Percentiles rank a stretch among this genome's conserved stretches.
Evolutionary conservation across 768 basidiomycete genomes (phyloP).

Genomic region (Psilocybe azurescens): DNA sequence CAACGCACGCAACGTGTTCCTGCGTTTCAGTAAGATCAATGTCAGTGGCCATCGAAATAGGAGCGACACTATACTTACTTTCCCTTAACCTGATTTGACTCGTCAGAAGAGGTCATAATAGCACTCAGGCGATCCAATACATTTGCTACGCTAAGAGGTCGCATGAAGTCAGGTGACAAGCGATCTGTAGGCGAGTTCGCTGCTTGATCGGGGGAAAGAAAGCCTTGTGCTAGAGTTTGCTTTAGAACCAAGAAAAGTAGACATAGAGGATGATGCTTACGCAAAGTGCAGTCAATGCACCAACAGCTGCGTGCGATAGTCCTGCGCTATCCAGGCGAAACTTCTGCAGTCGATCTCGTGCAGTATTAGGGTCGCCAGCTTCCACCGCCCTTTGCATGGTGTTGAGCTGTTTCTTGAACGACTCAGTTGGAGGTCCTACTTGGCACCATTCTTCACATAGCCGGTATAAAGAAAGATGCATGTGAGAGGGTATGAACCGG

Average conservation of each 20-base stretch:
- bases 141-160: slow-evolving; percentile 54
- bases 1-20: slow-evolving; percentile 78
- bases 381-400: slow-evolving; percentile 73
- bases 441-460: slow-evolving; percentile 96
- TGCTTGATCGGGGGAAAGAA: slow-evolving; percentile 69
- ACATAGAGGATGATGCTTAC: slow-evolving; percentile 55
- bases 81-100: slow-evolving; percentile 55
- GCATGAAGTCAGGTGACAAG: slow-evolving; percentile 51
- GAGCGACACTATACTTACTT: slow-evolving; percentile 54
- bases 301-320: slow-evolving; percentile 83
- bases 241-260: slow-evolving; percentile 7
- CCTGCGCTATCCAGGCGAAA: slow-evolving; percentile 73
- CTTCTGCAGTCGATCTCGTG: slow-evolving; percentile 56
- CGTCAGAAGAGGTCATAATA: slow-evolving; percentile 66
- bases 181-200: slow-evolving; percentile 71
- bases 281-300: slow-evolving; percentile 86
- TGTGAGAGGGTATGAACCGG: slow-evolving; percentile 74
- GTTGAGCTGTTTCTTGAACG: slow-evolving; percentile 69
- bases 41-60: not conserved
- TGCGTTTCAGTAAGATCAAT: slow-evolving; percentile 30
- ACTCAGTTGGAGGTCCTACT: slow-evolving; percentile 75
- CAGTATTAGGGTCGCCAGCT: slow-evolving; percentile 57
- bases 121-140: slow-evolving; percentile 72
- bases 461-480: slow-evolving; percentile 80
- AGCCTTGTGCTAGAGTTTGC: slow-evolving; percentile 66